Base-by-base conservation (phyloP, 2,329 filamentous ascomycete species). In the Macrophomina tecta region DNA sequence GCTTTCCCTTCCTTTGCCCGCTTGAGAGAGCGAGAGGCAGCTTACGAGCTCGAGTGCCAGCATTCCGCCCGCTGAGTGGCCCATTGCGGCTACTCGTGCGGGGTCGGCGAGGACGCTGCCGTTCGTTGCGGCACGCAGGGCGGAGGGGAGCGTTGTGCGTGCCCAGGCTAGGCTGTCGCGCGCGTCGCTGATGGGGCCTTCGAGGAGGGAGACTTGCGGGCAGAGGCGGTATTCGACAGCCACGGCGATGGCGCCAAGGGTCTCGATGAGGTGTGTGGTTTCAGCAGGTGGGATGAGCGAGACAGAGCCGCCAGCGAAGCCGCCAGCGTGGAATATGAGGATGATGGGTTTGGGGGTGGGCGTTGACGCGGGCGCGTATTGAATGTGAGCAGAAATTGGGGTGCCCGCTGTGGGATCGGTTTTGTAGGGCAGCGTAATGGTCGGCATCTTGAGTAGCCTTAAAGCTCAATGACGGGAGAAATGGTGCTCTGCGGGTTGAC, bases 21-120 rank as follows among this genome's bases (percentile, higher is more conserved):
- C 36, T 38, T 3, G 12, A 45, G 16, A n/a, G 14, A 72, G 76
- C 14, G 73, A 73, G 1, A 78, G 74, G 7, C n/a, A 34, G 36
- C 51, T 3, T 8, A 53, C 67, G n/a, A 69, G 89, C 92, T 70
- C 85, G 8, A 80, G 69, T 2, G 79, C 76, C 1, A 80, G 61
- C 1, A 73, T 76, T 0, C 78, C 79, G 0, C 79, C 79, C 2
- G 77, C 76, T 0, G 75, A 78, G 3, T 78, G 79, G 5, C 79
- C 79, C 66, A 79, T 77, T 0, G 74, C 74, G 48, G 78, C 76
- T 2, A 80, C 70, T 5, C 55, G 12, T n/a, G 7, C 36, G 30
- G 74, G 72, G 5, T 75, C 70, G 2, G 69, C 55, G 34, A 80
- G 75, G 14, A 74, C 51, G 1, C 42, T 52, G 0, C 30, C 30